A percentile compares a stretch with the other conserved stretches of the same genome.
These are phyloP conservation scores for Solanum medicagineum DNA, from an alignment of 257 asterid genomes.

Conservation along the genomic window DNA sequence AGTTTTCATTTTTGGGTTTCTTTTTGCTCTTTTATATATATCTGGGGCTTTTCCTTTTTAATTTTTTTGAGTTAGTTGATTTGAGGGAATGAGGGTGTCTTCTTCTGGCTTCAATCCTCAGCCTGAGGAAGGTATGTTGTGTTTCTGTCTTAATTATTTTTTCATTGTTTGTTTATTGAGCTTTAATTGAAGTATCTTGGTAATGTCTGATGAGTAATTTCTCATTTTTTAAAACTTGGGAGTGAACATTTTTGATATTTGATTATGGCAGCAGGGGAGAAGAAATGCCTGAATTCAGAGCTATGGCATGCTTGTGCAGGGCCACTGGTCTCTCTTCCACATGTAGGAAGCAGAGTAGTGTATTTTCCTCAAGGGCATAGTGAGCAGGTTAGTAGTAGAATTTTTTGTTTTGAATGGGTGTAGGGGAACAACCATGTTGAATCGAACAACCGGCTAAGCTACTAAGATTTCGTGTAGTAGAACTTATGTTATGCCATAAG, in stretches of 20 bases:
- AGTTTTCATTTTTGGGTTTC: not conserved
- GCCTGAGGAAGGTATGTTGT: conserved; percentile 55
- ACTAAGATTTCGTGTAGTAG: not conserved
- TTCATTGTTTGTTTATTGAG: not conserved
- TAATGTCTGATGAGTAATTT: not conserved
- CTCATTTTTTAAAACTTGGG: not conserved
- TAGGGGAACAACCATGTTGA: not conserved
- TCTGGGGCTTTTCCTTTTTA: not conserved
- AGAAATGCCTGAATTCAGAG: conserved; percentile 91
- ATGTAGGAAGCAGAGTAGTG: conserved; percentile 71
- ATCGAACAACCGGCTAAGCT: not conserved
- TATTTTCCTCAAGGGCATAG: conserved; percentile 95
- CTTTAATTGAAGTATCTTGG: not conserved
- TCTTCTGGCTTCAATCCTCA: conserved; percentile 50
- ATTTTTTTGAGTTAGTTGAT: conserved; percentile 3
- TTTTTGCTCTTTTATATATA: not conserved
- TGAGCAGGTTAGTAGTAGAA: conserved; percentile 51
- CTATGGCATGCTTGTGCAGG: conserved; percentile 99
- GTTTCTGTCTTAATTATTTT: not conserved
- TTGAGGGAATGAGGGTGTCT: conserved; percentile 60
- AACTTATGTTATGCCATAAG: not conserved
- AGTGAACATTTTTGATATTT: not conserved
- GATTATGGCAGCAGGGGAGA: conserved; percentile 39
- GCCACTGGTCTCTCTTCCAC: conserved; percentile 85
- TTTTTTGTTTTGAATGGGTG: not conserved